A percentile compares a stretch with the other conserved stretches of the same genome.
Conservation (phyloP, 2,329 filamentous ascomycete species). For the Colletotrichum karsti region DNA sequence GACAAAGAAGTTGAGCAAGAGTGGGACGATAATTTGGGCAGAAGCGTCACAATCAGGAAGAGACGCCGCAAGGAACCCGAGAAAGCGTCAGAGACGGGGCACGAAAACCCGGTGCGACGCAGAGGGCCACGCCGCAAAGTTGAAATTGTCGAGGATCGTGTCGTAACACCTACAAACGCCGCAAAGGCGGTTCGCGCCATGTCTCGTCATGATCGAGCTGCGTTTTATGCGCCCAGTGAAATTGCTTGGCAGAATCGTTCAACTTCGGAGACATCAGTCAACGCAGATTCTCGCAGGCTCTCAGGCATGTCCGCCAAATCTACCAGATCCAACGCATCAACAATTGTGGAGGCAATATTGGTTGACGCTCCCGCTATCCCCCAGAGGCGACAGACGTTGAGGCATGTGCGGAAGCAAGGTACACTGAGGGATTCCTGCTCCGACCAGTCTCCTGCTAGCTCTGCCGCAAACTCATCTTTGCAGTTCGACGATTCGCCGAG, state of each 20-base stretch:
- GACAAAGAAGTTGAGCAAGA: slow-evolving; percentile 59
- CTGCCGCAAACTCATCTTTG: slow-evolving; percentile 48
- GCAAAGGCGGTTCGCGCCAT: slow-evolving; percentile 57
- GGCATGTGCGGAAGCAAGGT: slow-evolving; percentile 67
- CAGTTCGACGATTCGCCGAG: slow-evolving; percentile 39
- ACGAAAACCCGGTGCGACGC: slow-evolving; percentile 16
- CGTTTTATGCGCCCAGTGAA: slow-evolving; percentile 46
- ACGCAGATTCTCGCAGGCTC: slow-evolving; percentile 55
- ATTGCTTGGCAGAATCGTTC: slow-evolving; percentile 40
- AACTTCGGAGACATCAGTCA: slow-evolving; percentile 48
- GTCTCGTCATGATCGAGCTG: slow-evolving; percentile 52
- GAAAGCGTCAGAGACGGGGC: not conserved
- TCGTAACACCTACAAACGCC: slow-evolving; percentile 59
- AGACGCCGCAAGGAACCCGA: slow-evolving; percentile 46
- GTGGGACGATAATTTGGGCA: slow-evolving; percentile 63
- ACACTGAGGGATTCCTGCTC: slow-evolving; percentile 57
- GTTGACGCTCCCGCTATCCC: slow-evolving; percentile 56
- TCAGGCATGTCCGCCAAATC: slow-evolving; percentile 65
- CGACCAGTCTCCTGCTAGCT: slow-evolving; percentile 51
- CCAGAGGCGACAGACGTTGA: slow-evolving; percentile 62
- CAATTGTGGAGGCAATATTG: slow-evolving; percentile 65
- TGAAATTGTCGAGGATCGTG: slow-evolving; percentile 57
- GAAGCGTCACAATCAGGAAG: slow-evolving; percentile 63
- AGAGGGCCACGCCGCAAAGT: slow-evolving; percentile 31
- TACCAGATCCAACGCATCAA: slow-evolving; percentile 61